Evolutionary conservation across 495 filamentous ascomycete species (phyloP), one percentile per base, ranked within the genome.

Genomic region (Xylaria flabelliformis): DNA sequence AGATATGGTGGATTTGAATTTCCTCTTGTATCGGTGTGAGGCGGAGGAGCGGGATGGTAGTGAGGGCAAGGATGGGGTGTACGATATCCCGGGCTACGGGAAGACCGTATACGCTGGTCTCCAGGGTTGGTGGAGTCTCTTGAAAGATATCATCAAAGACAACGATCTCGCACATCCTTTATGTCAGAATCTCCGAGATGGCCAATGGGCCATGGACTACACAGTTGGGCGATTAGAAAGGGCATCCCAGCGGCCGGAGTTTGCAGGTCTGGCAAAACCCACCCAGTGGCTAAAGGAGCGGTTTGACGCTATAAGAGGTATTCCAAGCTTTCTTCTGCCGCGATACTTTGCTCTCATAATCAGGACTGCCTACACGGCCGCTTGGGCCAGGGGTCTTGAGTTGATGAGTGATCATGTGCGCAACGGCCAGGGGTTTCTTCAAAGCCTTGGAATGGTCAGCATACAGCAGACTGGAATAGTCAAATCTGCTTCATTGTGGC

Each of bases 41-140:
- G 88, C 94, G 21, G 97, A 99, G 80, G 97, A 99, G 79, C 88
- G 88, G 58, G 95, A 97, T 71, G 89, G 86, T 1, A 97, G 92
- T 70, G 86, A 86, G 32, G 92, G 93, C 10, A 86, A 89, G 70
- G 93, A 98, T 83, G 97, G 97, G 1, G 90, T 90, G 0, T 99
- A 98, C 80, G 87, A 85, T 61, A 93, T 99, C 73, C 96, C 97
- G 12, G 89, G 90, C 0, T 83, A 92, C 75, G 97, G 95, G 4
- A 86, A 92, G 61, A 85, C 97, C 53, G 93, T 98, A 21, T 99
- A 99, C 80, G 95, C 97, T 69, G 97, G 97, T 58, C 87, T 99
- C 36, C 97, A 99, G 80, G 97, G 97, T 17, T 99, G 96, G 96
- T 98, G 95, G 96, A 98, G 94, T 79, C 85, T 97, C 8, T 85